Evolutionary conservation across 345 rosid species (phyloP).

Genomic region (Xanthoceras sorbifolium): DNA sequence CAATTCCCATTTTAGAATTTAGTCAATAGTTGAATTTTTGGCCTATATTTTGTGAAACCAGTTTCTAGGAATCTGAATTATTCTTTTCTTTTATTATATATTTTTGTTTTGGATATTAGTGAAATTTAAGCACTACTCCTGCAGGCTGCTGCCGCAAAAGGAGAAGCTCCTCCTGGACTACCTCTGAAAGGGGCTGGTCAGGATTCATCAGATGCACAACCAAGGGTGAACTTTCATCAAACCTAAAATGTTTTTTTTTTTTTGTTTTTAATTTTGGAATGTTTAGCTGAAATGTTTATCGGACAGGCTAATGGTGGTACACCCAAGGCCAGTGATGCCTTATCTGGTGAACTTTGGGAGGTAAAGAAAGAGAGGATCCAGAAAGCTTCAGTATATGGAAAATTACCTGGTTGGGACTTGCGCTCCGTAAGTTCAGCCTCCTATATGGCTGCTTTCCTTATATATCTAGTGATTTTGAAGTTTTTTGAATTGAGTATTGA

Average conservation of each 20-base stretch:
- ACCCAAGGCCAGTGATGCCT: slow-evolving; percentile 88
- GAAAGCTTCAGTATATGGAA: slow-evolving; percentile 78
- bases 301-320: slow-evolving; percentile 74
- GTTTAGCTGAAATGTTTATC: slow-evolving; percentile 16
- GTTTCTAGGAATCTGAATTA: background rate
- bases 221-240: slow-evolving; percentile 54
- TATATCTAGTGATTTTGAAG: background rate
- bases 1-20: background rate
- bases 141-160: slow-evolving; percentile 99
- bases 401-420: slow-evolving; percentile 94
- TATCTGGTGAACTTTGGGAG: slow-evolving; percentile 96
- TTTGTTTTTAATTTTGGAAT: slow-evolving; percentile 19
- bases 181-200: slow-evolving; percentile 98
- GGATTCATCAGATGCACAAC: slow-evolving; percentile 89
- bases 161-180: slow-evolving; percentile 99
- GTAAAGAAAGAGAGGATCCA: slow-evolving; percentile 86
- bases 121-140: slow-evolving; percentile 22
- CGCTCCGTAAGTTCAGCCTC: slow-evolving; percentile 81
- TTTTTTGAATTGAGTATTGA: background rate
- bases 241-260: slow-evolving; percentile 4
- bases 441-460: background rate
- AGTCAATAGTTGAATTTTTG: background rate
- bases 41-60: background rate
- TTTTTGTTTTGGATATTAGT: slow-evolving; percentile 16
- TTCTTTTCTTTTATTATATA: background rate